These are phyloP conservation scores for Rasamsonia emersonii DNA, from an alignment of 2,329 filamentous ascomycete species.

Conservation along the genomic window DNA sequence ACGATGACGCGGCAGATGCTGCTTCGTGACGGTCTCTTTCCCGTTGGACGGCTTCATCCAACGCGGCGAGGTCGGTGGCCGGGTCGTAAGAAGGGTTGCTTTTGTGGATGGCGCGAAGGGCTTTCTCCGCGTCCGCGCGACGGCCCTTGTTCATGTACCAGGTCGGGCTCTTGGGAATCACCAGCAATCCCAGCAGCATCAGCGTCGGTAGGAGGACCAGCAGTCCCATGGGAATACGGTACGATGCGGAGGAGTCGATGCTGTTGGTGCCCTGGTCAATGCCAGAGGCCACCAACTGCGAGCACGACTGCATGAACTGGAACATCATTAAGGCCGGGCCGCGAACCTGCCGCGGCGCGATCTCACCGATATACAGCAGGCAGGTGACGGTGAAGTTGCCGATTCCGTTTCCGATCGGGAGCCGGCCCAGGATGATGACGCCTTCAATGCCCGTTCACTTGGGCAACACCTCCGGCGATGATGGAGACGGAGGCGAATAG, in stretches of 20 bases:
- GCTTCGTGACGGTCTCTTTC: conserved; percentile 15
- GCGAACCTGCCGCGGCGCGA: conserved; percentile 18
- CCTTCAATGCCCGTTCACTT: conserved; percentile 16
- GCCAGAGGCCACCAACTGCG: conserved; percentile 20
- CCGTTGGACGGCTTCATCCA: conserved; percentile 14
- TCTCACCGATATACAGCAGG: conserved; percentile 25
- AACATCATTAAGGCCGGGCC: conserved; percentile 22
- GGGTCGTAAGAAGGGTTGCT: conserved; percentile 23
- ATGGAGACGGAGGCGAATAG: conserved; percentile 26
- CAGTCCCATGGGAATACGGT: conserved; percentile 20
- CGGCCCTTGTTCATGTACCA: conserved; percentile 26
- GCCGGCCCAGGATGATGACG: conserved; percentile 20
- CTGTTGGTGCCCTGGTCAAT: conserved; percentile 20
- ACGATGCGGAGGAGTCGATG: conserved; percentile 15
- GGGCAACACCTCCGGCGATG: conserved; percentile 20
- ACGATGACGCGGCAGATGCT: conserved; percentile 23
- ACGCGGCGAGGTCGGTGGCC: conserved; percentile 14
- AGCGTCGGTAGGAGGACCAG: conserved; percentile 16
- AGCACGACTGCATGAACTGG: conserved; percentile 22
- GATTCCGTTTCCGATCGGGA: conserved; percentile 21
- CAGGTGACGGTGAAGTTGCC: conserved; percentile 24
- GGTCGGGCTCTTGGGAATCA: conserved; percentile 19
- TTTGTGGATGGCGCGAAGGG: conserved; percentile 28
- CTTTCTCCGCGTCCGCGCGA: conserved; percentile 18
- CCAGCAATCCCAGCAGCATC: conserved; percentile 16